phyloP scores from a whole-genome alignment of 495 filamentous ascomycete species.

The Neurospora terricola region DNA sequence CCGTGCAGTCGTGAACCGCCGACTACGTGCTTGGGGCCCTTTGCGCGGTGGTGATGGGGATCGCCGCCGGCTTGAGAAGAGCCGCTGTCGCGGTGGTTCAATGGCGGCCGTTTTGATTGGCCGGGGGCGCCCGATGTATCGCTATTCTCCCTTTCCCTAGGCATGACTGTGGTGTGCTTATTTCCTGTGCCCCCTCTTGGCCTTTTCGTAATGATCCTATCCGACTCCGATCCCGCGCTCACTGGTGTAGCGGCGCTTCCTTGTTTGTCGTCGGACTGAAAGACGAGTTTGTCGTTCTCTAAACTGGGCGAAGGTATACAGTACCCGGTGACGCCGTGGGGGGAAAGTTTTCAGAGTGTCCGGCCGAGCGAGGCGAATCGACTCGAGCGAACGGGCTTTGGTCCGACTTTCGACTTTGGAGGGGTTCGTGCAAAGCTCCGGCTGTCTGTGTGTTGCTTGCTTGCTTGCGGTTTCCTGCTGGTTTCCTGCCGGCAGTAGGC shows the following conservation, averaged over 20 bases:
- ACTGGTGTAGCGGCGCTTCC: neutral
- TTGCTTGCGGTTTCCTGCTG: neutral
- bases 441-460: neutral
- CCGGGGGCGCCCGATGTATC: constrained; percentile 20
- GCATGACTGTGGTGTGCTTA: constrained; percentile 13
- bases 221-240: neutral
- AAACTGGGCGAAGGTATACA: neutral
- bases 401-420: neutral
- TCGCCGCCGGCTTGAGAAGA: constrained; percentile 18
- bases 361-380: neutral
- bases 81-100: constrained; percentile 28
- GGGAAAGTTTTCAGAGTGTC: neutral
- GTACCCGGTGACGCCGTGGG: neutral
- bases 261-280: neutral
- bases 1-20: constrained; percentile 31
- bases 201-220: neutral
- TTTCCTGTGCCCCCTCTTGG: neutral
- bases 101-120: constrained; percentile 41
- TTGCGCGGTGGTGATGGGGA: constrained; percentile 24
- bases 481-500: neutral
- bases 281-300: neutral
- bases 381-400: neutral
- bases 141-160: constrained; percentile 19
- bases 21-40: constrained; percentile 37
- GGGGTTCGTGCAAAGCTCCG: neutral